phyloP scores from a whole-genome alignment of 495 filamentous ascomycete species.

The Apodospora peruviana region DNA sequence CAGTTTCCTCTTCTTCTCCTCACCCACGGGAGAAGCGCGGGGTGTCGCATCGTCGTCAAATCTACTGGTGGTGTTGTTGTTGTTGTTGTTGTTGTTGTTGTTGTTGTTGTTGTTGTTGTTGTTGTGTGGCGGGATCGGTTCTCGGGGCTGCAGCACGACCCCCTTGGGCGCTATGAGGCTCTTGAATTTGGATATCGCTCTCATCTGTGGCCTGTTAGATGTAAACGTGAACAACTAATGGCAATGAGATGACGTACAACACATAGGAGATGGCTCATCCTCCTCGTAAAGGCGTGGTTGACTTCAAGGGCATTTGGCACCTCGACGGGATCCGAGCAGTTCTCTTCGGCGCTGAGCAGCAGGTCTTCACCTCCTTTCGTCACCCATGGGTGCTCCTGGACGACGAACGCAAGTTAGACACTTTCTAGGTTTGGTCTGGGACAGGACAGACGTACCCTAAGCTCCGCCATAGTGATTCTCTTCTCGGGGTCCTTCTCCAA shows the following conservation, averaged over 20 bases:
- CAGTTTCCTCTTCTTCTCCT: background rate
- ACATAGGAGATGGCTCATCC: slow-evolving; percentile 74
- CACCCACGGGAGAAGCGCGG: background rate
- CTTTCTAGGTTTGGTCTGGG: background rate
- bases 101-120: background rate
- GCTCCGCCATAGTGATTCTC: slow-evolving; percentile 72
- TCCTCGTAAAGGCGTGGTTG: slow-evolving; percentile 82
- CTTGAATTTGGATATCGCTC: slow-evolving; percentile 87
- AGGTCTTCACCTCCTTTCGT: slow-evolving; percentile 77
- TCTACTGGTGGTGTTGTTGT: too few relatives aligned
- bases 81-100: slow-evolving; percentile 40
- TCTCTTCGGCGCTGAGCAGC: slow-evolving; percentile 76
- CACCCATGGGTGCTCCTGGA: slow-evolving; percentile 88
- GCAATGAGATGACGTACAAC: slow-evolving; percentile 55
- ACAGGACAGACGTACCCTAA: slow-evolving; percentile 61
- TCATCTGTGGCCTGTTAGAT: slow-evolving; percentile 56
- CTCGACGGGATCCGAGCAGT: slow-evolving; percentile 73
- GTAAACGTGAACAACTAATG: background rate
- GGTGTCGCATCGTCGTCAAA: slow-evolving; percentile 1
- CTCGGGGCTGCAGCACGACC: slow-evolving; percentile 16
- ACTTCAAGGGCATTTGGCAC: slow-evolving; percentile 84
- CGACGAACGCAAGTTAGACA: background rate
- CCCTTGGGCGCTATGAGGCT: slow-evolving; percentile 24
- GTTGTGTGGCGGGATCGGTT: slow-evolving; percentile 2
- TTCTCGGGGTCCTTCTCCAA: slow-evolving; percentile 73